phyloP scores from a whole-genome alignment of 2,329 filamentous ascomycete genomes.

The Septoria linicola region DNA sequence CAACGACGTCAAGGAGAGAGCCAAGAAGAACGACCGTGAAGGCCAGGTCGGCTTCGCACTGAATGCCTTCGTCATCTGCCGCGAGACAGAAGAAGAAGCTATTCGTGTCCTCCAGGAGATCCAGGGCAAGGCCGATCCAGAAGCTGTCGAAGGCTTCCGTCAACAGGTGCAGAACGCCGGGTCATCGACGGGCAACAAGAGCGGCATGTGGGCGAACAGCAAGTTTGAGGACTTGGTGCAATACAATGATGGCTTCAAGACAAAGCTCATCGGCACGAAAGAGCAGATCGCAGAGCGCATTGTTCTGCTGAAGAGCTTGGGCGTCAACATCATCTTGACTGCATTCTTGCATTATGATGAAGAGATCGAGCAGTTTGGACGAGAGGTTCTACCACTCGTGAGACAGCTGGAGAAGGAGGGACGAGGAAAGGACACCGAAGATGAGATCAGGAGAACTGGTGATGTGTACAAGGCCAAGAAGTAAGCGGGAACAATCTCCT shows the following conservation, averaged over 20 bases:
- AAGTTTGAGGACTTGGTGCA: slow-evolving; percentile 55
- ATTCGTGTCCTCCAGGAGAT: slow-evolving; percentile 52
- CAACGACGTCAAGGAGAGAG: slow-evolving; percentile 49
- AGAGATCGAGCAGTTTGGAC: slow-evolving; percentile 52
- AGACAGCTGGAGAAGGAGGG: slow-evolving; percentile 50
- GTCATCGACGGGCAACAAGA: slow-evolving; percentile 48
- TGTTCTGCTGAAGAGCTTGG: slow-evolving; percentile 49
- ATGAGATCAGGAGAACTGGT: slow-evolving; percentile 50
- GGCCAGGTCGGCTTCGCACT: slow-evolving; percentile 51
- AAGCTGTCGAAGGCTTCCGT: slow-evolving; percentile 52
- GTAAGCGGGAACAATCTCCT: slow-evolving; percentile 21
- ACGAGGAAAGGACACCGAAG: slow-evolving; percentile 48
- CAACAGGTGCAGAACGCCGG: slow-evolving; percentile 54
- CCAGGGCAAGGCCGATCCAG: slow-evolving; percentile 53
- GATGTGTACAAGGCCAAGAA: slow-evolving; percentile 46
- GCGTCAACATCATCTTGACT: slow-evolving; percentile 47
- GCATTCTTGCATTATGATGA: slow-evolving; percentile 56
- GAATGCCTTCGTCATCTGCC: slow-evolving; percentile 53
- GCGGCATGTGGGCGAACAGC: slow-evolving; percentile 55
- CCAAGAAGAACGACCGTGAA: slow-evolving; percentile 46
- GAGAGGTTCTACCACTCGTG: slow-evolving; percentile 49
- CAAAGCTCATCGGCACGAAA: slow-evolving; percentile 54
- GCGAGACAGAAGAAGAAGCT: slow-evolving; percentile 53
- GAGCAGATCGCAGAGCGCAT: slow-evolving; percentile 54
- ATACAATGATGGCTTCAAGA: slow-evolving; percentile 59